Evolutionary conservation across 768 basidiomycete genomes (phyloP).

Genomic region (Suillus luteus): DNA sequence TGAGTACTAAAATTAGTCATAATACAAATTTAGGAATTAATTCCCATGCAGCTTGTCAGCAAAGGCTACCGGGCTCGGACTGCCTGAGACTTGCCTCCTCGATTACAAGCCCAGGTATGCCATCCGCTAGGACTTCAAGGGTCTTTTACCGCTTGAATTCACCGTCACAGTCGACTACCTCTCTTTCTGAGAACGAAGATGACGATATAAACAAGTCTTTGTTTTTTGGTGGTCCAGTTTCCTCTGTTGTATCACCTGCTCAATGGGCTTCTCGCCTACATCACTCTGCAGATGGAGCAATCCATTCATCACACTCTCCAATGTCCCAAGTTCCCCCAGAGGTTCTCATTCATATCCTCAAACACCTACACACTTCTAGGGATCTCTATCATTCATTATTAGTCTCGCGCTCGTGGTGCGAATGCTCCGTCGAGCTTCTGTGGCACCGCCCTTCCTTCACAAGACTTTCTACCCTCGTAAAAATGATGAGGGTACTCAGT

Average conservation of each 20-base stretch:
- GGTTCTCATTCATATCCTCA: constrained; percentile 90
- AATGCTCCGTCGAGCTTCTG: constrained; percentile 91
- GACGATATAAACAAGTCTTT: constrained; percentile 59
- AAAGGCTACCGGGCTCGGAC: constrained; percentile 9
- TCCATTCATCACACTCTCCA: constrained; percentile 45
- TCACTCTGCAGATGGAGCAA: constrained; percentile 37
- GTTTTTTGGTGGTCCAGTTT: constrained; percentile 38
- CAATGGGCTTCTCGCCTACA: constrained; percentile 50
- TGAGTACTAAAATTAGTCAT: not conserved
- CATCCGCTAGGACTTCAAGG: constrained; percentile 33
- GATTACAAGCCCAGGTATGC: constrained; percentile 14
- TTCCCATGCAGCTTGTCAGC: constrained; percentile 14
- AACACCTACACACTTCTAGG: constrained; percentile 70
- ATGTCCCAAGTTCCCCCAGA: constrained; percentile 83
- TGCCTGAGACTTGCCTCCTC: constrained; percentile 1
- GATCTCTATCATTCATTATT: constrained; percentile 77
- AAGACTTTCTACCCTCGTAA: constrained; percentile 67
- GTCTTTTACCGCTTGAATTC: constrained; percentile 44
- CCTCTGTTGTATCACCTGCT: constrained; percentile 58
- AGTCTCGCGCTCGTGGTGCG: constrained; percentile 92
- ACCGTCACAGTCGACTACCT: constrained; percentile 72
- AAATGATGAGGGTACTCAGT: constrained; percentile 74
- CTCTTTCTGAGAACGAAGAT: constrained; percentile 73
- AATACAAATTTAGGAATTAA: not conserved
- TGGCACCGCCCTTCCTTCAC: constrained; percentile 90